Percentiles rank a stretch among this genome's conserved stretches.
Evolutionary conservation across 768 basidiomycete genomes (phyloP).

Genomic region (Coprinopsis cinerea): DNA sequence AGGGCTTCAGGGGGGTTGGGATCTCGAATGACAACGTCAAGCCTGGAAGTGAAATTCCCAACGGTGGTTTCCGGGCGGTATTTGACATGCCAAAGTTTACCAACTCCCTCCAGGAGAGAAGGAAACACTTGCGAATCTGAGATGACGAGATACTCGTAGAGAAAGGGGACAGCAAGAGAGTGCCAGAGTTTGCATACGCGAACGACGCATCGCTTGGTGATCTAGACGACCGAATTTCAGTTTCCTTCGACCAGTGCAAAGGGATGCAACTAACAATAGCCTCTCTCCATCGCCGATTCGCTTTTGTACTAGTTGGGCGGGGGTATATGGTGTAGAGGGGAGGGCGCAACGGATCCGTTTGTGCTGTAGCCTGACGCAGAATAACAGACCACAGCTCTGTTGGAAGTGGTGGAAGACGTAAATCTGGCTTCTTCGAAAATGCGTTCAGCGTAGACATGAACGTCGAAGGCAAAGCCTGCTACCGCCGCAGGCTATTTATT

Average conservation of each 20-base stretch:
- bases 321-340: background rate
- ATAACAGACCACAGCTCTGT: background rate
- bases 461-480: background rate
- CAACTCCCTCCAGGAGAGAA: too few species aligned
- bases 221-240: too few species aligned
- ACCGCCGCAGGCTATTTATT: too few species aligned
- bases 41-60: too few species aligned
- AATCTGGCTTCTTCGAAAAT: background rate
- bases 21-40: too few species aligned
- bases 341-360: background rate
- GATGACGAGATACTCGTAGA: background rate
- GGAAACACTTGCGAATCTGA: background rate
- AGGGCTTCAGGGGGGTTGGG: too few species aligned
- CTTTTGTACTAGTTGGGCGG: background rate
- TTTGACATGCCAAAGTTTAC: too few species aligned
- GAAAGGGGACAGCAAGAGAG: background rate
- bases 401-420: background rate
- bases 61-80: too few species aligned
- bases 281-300: background rate
- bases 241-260: too few species aligned
- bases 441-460: background rate
- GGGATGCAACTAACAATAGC: constrained; percentile 6
- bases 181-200: background rate
- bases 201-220: background rate
- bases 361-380: background rate